Base-by-base conservation (phyloP, 2,329 filamentous ascomycete genomes). In the Didymella pomorum region DNA sequence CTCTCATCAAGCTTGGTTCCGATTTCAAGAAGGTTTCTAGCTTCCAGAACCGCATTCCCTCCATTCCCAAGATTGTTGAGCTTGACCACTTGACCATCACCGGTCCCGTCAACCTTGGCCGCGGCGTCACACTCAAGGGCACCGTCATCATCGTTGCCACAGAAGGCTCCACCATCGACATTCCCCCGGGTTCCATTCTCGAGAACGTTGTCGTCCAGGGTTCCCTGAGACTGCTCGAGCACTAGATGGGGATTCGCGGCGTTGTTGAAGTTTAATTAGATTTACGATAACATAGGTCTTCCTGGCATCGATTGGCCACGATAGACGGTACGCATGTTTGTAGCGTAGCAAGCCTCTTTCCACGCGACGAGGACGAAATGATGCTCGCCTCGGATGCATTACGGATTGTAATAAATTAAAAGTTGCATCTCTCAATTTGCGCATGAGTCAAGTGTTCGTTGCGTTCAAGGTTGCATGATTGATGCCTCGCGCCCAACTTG, bases 11-110 rank as follows among this genome's bases (percentile, higher is more conserved):
- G 90, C 90, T 99, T 53, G 95, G 95, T 71, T 89, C 88, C 74
- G 95, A 99, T 86, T 99, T 99, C 88, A 99, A 99, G 90, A 99
- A 99, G 89, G 95, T 99, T 37, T 98, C 94, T 1, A 95, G 93
- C 83, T 96, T 96, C 86, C 89, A 93, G 83, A 89, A 92, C 80
- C 89, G 89, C 76, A 93, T 96, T 69, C 85, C 90, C 11, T 92
- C 89, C 65, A 96, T 96, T 72, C 92, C 92, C 75, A 93, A 92
- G 86, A 93, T 96, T 71, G 87, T 95, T 67, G 92, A 96, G 83
- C 87, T 95, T 47, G 92, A 96, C 76, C 95, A 99, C 78, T 87
- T 99, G 60, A 99, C 95, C 76, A 97, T 99, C 72, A 99, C 95
- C 33, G 95, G 95, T 76, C 92, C 93, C 43, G 95, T 99, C 79